A percentile compares a stretch with the other conserved stretches of the same genome.
Evolutionary conservation across 1,284 basidiomycete genomes (phyloP).

Genomic region (Ustilago cynodontis): DNA sequence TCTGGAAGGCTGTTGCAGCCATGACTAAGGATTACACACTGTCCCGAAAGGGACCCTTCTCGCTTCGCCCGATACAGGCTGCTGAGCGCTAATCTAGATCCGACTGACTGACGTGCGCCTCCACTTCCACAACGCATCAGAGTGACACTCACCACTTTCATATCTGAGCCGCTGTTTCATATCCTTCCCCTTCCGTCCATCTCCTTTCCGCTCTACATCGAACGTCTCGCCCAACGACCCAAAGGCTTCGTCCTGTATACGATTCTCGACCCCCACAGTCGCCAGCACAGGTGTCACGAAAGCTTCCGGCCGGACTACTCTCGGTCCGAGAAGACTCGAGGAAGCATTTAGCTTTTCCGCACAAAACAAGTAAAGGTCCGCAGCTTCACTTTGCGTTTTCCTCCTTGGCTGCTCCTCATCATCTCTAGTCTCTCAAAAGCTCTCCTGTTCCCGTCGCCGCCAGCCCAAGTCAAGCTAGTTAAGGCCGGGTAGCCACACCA

Average conservation of each 20-base stretch:
- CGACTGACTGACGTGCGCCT: conserved; percentile 32
- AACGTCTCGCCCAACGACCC: background rate
- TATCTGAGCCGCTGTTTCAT: background rate
- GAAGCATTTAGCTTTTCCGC: no score
- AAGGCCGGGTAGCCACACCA: background rate
- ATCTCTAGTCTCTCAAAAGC: background rate
- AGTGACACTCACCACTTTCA: conserved; percentile 1
- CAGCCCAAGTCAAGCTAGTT: background rate
- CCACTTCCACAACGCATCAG: conserved; percentile 18
- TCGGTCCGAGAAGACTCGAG: no score
- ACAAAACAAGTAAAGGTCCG: no score
- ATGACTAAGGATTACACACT: conserved; percentile 25
- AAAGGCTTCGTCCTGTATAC: background rate
- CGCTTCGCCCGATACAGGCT: background rate
- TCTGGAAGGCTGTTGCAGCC: background rate
- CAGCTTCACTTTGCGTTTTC: no score
- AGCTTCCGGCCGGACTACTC: background rate
- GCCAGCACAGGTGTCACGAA: background rate
- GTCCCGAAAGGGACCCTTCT: conserved; percentile 8
- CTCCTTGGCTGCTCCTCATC: no score
- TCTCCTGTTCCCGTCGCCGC: background rate
- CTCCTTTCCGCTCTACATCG: background rate
- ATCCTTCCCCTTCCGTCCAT: no score
- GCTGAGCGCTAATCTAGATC: background rate
- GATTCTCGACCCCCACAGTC: background rate